Percentiles rank a stretch among this genome's conserved stretches.
These are phyloP conservation scores for Alectoria sarmentosa DNA, from an alignment of 495 filamentous ascomycete species.

Conservation along the genomic window DNA sequence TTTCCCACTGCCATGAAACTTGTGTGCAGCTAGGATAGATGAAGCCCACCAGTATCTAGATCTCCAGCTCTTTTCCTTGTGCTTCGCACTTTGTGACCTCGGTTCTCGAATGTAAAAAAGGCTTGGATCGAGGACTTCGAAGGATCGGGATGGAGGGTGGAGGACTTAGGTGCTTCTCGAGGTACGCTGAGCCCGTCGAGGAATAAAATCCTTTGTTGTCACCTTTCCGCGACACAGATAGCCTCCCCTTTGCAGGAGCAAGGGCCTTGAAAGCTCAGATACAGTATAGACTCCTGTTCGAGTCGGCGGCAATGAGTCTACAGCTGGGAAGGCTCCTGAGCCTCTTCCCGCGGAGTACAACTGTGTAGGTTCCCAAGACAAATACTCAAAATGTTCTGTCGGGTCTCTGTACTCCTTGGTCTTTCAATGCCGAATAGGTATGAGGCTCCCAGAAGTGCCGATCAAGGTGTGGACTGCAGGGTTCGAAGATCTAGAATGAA, in stretches of 20 bases:
- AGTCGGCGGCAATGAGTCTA: background rate
- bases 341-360: background rate
- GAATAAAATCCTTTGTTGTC: background rate
- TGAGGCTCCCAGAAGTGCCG: background rate
- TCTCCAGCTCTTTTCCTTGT: background rate
- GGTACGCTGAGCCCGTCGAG: background rate
- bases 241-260: background rate
- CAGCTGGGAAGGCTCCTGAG: background rate
- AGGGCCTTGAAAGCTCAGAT: background rate
- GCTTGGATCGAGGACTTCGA: background rate
- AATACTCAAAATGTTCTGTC: background rate
- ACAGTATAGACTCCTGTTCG: background rate
- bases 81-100: background rate
- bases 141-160: background rate
- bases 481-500: conserved; percentile 1
- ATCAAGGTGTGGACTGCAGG: background rate
- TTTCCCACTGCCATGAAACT: conserved; percentile 11
- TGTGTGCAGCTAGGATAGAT: background rate
- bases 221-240: background rate
- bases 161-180: background rate
- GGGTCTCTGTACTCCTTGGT: background rate
- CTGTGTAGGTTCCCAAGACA: background rate
- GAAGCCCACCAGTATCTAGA: background rate
- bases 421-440: background rate
- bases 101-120: background rate